Conservation (phyloP, 345 rosid genomes). For the Populus pruinosa region DNA sequence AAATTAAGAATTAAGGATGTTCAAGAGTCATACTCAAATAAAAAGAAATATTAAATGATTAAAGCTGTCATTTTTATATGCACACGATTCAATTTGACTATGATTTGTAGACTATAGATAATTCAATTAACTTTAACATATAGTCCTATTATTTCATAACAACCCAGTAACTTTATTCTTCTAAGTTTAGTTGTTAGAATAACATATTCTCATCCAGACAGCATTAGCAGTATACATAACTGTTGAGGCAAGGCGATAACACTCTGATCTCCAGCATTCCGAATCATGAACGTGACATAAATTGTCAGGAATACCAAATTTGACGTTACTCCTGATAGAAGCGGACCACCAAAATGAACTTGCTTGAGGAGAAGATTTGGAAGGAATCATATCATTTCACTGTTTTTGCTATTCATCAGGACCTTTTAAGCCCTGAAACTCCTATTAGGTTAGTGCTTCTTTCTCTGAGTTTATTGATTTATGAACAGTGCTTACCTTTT, state of each 20-base stretch:
- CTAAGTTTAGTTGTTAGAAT: neutral
- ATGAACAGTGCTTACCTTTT: too few species aligned
- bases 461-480: too few species aligned
- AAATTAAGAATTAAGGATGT: slow-evolving; percentile 4
- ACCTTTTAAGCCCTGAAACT: too few species aligned
- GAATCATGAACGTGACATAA: too few species aligned
- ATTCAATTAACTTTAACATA: neutral
- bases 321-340: too few species aligned
- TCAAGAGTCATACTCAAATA: neutral
- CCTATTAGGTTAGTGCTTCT: too few species aligned
- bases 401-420: too few species aligned
- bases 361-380: too few species aligned
- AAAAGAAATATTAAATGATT: neutral
- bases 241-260: neutral
- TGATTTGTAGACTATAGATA: neutral
- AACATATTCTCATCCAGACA: neutral
- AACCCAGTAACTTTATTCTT: neutral
- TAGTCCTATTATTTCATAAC: neutral
- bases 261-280: neutral
- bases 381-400: too few species aligned
- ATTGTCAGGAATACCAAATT: too few species aligned
- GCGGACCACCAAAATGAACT: too few species aligned
- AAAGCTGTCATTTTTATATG: neutral
- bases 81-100: neutral
- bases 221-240: neutral